phyloP scores from a whole-genome alignment of 371 early-diverging fungal genomes.

The Rhizopus arrhizus region DNA sequence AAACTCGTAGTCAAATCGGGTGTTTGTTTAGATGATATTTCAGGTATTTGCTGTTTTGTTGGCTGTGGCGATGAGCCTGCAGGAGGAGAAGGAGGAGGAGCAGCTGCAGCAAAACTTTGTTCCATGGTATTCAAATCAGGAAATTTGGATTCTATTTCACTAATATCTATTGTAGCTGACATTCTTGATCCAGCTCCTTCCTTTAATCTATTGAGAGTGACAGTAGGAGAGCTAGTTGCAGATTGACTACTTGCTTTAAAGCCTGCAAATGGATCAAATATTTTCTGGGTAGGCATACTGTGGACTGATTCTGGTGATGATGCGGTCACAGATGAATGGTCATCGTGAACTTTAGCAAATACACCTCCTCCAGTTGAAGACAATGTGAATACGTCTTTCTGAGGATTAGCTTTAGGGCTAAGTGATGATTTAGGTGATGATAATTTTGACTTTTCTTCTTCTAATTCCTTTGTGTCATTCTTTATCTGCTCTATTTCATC shows the following conservation, averaged over 20 bases:
- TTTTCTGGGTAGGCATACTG: constrained; percentile 12
- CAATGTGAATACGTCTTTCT: constrained; percentile 28
- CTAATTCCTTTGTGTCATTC: constrained; percentile 29
- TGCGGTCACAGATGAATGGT: constrained; percentile 3
- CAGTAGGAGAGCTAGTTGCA: constrained; percentile 25
- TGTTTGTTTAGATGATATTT: background rate
- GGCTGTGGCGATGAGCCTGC: background rate
- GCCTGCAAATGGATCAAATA: constrained; percentile 45
- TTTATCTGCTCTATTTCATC: constrained; percentile 22
- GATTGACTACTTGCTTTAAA: constrained; percentile 22
- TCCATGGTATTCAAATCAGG: constrained; percentile 54
- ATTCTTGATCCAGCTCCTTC: constrained; percentile 25
- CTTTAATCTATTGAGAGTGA: constrained; percentile 33
- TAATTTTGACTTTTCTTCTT: constrained; percentile 12
- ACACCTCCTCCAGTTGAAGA: constrained; percentile 31
- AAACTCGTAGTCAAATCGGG: background rate
- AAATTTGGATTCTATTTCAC: constrained; percentile 52
- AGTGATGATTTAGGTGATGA: background rate
- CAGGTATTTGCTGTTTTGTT: background rate
- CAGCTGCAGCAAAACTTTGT: constrained; percentile 28
- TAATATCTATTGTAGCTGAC: constrained; percentile 33
- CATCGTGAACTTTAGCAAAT: constrained; percentile 24
- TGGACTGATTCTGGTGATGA: constrained; percentile 8
- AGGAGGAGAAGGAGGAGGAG: background rate
- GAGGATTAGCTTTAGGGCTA: constrained; percentile 1